These are phyloP conservation scores for Talaromyces liani DNA, from an alignment of 495 filamentous ascomycete genomes.

Conservation along the genomic window DNA sequence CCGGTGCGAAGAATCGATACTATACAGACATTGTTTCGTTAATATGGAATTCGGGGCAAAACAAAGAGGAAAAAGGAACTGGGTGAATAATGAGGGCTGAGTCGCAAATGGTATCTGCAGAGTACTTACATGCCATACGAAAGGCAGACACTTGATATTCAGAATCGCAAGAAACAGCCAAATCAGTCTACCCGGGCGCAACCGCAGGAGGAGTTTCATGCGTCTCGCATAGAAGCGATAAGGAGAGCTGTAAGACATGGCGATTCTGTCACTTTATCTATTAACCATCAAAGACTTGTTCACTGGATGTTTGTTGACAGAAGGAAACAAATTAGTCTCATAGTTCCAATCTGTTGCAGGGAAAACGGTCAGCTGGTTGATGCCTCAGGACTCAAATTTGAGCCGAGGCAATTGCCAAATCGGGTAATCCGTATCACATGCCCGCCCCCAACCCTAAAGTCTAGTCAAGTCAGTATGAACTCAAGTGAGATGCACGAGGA, in stretches of 20 bases:
- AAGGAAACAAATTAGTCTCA: neutral
- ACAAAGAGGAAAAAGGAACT: no score
- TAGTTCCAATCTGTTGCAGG: neutral
- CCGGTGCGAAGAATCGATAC: constrained; percentile 28
- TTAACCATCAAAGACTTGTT: neutral
- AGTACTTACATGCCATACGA: constrained; percentile 55
- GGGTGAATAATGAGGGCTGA: no score
- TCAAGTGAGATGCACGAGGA: neutral
- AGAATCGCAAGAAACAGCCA: constrained; percentile 46
- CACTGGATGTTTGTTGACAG: neutral
- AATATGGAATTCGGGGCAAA: neutral
- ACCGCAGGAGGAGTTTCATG: neutral
- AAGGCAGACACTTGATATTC: constrained; percentile 56
- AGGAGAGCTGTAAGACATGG: neutral
- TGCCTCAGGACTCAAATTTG: neutral
- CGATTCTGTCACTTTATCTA: neutral
- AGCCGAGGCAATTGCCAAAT: neutral
- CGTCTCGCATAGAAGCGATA: neutral
- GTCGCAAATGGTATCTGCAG: neutral
- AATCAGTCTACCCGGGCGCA: constrained; percentile 40
- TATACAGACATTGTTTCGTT: neutral
- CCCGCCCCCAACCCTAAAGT: neutral
- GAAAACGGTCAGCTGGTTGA: neutral
- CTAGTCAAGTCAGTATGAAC: neutral
- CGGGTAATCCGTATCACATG: neutral